A percentile compares a stretch with the other conserved stretches of the same genome.
Evolutionary conservation across 225 moss, liverwort and hornwort genomes (phyloP).

Genomic region (Marchantia polymorpha): DNA sequence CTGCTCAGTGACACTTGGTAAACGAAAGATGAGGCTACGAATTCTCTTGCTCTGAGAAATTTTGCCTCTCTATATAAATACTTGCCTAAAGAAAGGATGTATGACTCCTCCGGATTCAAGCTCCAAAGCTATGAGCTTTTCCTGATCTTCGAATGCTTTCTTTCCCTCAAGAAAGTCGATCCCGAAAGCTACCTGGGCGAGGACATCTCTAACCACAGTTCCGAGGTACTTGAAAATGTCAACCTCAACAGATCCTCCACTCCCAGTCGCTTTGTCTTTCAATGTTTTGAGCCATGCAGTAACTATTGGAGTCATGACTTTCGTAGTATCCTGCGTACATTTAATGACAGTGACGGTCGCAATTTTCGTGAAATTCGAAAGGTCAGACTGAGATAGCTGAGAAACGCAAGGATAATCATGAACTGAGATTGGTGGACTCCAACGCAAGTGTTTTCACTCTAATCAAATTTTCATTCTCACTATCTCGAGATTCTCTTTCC

Average conservation of each 20-base stretch:
- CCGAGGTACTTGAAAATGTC: neutral
- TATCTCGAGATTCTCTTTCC: no score
- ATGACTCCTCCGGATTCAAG: neutral
- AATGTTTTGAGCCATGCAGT: constrained; percentile 18
- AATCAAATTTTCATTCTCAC: no score
- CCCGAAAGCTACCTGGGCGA: constrained; percentile 28
- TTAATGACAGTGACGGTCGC: no score
- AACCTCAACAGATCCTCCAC: constrained; percentile 4
- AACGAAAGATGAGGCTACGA: no score
- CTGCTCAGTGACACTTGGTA: neutral
- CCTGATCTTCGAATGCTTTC: constrained; percentile 17
- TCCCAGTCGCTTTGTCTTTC: neutral
- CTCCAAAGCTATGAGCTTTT: neutral
- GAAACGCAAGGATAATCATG: no score
- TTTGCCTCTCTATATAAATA: no score
- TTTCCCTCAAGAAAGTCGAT: constrained; percentile 14
- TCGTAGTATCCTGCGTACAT: constrained; percentile 5
- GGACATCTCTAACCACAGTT: constrained; percentile 1
- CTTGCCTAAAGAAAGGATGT: neutral
- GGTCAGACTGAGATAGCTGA: no score
- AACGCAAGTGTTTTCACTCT: no score
- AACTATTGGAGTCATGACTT: constrained; percentile 5
- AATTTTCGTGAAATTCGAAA: no score
- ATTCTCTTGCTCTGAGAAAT: no score
- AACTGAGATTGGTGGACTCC: no score